A percentile compares a stretch with the other conserved stretches of the same genome.
These are phyloP conservation scores for Phycomyces nitens DNA, from an alignment of 192 early-diverging fungal species.

Conservation along the genomic window DNA sequence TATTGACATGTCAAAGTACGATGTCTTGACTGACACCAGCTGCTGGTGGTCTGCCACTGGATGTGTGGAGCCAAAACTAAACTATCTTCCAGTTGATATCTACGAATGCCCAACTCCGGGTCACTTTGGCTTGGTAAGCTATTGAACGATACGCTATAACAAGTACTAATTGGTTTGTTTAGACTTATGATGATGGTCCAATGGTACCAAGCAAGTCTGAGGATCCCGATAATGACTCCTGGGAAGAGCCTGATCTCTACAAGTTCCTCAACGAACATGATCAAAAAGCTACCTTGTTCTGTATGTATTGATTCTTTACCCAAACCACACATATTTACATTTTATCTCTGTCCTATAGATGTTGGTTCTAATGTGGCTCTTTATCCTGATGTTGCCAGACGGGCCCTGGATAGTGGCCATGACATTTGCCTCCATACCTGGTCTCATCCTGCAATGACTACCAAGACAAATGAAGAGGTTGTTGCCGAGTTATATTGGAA, in stretches of 20 bases:
- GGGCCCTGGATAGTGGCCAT: constrained; percentile 40
- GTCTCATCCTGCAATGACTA: constrained; percentile 53
- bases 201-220: constrained; percentile 9
- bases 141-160: background rate
- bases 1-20: constrained; percentile 26
- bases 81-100: constrained; percentile 32
- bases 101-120: constrained; percentile 20
- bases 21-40: constrained; percentile 18
- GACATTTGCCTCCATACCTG: constrained; percentile 61
- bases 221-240: constrained; percentile 7
- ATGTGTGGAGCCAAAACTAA: constrained; percentile 27
- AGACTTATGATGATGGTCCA: constrained; percentile 37
- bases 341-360: constrained; percentile 1
- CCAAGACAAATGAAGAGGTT: constrained; percentile 38
- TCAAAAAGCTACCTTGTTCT: constrained; percentile 38
- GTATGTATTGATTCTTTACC: no score
- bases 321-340: background rate
- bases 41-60: constrained; percentile 26
- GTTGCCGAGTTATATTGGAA: constrained; percentile 49
- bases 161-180: background rate
- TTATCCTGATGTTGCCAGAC: constrained; percentile 24
- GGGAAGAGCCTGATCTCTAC: constrained; percentile 35
- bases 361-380: constrained; percentile 34
- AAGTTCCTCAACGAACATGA: constrained; percentile 32
- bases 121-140: constrained; percentile 15